phyloP scores from a whole-genome alignment of 768 basidiomycete species.

The Pisolithus tinctorius region DNA sequence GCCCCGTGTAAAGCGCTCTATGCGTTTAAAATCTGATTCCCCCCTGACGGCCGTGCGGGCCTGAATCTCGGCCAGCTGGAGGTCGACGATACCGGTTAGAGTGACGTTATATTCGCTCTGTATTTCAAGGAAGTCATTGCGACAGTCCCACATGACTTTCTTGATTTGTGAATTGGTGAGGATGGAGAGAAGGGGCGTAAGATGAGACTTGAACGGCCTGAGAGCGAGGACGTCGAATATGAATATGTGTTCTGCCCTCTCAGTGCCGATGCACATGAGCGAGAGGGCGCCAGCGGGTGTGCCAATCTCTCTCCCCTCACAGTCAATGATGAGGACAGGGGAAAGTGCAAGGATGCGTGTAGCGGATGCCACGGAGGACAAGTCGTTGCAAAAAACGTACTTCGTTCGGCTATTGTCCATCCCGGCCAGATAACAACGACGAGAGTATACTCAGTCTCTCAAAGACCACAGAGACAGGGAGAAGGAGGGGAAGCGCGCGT shows the following conservation, averaged over 20 bases:
- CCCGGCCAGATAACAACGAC: too few relatives aligned
- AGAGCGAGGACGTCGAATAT: conserved; percentile 33
- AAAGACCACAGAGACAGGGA: too few relatives aligned
- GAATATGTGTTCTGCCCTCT: conserved; percentile 26
- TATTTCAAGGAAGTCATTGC: conserved; percentile 35
- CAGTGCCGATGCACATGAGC: conserved; percentile 30
- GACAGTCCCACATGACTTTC: conserved; percentile 39
- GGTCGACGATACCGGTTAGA: conserved; percentile 31
- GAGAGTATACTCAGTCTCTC: too few relatives aligned
- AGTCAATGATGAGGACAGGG: conserved; percentile 30
- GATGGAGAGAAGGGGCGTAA: conserved; percentile 22
- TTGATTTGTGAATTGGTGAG: conserved; percentile 23
- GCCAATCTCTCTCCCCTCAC: conserved; percentile 34
- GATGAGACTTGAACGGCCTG: conserved; percentile 5
- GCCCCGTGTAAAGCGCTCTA: conserved; percentile 18
- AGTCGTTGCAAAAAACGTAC: conserved; percentile 16
- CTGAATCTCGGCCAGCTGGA: conserved; percentile 35
- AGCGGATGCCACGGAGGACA: conserved; percentile 12
- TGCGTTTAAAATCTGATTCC: conserved; percentile 21
- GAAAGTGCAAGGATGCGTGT: conserved; percentile 13
- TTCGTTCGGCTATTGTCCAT: not conserved
- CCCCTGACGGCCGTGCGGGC: conserved; percentile 20
- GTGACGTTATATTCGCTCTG: conserved; percentile 19
- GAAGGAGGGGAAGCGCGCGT: too few relatives aligned
- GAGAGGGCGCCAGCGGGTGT: conserved; percentile 24